phyloP scores from a whole-genome alignment of 2,329 filamentous ascomycete genomes.

The Alternaria consortialis region DNA sequence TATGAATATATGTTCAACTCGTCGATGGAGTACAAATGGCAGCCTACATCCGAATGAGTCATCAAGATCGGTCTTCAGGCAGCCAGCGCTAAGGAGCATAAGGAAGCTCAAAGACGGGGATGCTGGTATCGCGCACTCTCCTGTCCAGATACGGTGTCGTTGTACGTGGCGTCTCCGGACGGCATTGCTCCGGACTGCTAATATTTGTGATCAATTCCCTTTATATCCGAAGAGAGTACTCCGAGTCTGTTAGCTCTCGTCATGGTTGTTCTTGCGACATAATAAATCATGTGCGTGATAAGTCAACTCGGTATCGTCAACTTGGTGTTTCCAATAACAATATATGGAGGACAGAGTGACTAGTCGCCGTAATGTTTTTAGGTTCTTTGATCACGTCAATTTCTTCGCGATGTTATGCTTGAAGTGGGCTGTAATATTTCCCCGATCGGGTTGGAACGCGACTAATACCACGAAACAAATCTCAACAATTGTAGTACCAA shows the following conservation, averaged over 20 bases:
- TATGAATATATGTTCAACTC: not conserved
- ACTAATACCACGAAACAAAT: not conserved
- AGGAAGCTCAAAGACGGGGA: slow-evolving; percentile 1
- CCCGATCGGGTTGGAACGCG: not conserved
- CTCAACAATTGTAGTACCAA: not conserved
- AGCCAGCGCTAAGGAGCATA: slow-evolving; percentile 8
- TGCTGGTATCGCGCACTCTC: not conserved
- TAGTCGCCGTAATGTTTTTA: not conserved
- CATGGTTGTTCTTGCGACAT: not conserved
- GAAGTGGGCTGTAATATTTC: not conserved
- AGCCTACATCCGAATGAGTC: slow-evolving; percentile 7
- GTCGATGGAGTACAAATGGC: not conserved
- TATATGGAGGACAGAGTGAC: not conserved
- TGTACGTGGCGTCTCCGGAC: not conserved
- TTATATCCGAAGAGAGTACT: not conserved
- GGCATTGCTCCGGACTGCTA: not conserved
- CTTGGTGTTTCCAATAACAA: not conserved
- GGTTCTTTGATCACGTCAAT: not conserved
- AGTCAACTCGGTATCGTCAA: not conserved
- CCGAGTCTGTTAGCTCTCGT: not conserved
- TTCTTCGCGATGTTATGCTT: not conserved
- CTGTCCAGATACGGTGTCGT: not conserved
- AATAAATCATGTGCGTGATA: not conserved
- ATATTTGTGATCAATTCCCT: not conserved
- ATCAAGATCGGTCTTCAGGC: not conserved